A percentile compares a stretch with the other conserved stretches of the same genome.
Evolutionary conservation across 495 filamentous ascomycete species (phyloP).

Genomic region (Astrothelium subdiscretum): DNA sequence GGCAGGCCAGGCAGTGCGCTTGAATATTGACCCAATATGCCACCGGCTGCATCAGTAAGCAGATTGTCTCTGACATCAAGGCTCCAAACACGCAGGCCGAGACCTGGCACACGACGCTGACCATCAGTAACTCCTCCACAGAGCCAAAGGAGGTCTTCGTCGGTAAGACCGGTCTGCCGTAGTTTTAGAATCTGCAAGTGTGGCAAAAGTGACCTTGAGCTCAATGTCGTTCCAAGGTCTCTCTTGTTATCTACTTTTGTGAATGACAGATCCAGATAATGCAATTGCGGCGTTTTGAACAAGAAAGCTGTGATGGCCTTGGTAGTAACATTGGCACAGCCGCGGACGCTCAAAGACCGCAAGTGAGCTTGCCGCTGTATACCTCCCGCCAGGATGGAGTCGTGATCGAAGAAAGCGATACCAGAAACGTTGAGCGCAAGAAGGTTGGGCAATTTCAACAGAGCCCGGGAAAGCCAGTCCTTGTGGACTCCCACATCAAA

Average conservation of each 20-base stretch:
- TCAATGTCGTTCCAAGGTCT: not conserved
- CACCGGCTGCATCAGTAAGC: not conserved
- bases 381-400: not conserved
- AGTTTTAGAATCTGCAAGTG: not conserved
- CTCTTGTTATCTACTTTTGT: not conserved
- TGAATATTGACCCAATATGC: not conserved
- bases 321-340: not conserved
- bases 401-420: not conserved
- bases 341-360: not conserved
- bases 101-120: not conserved
- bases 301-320: not conserved
- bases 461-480: not conserved
- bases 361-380: not conserved
- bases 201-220: not conserved
- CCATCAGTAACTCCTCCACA: not conserved
- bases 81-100: not conserved
- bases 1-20: not conserved
- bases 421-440: constrained; percentile 1
- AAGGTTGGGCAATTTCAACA: not conserved
- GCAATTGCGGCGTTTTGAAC: not conserved
- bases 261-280: constrained; percentile 1
- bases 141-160: not conserved
- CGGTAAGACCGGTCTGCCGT: not conserved
- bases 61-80: not conserved
- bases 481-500: not conserved